These are phyloP conservation scores for Syzygium jambos DNA, from an alignment of 345 rosid genomes.

Conservation along the genomic window DNA sequence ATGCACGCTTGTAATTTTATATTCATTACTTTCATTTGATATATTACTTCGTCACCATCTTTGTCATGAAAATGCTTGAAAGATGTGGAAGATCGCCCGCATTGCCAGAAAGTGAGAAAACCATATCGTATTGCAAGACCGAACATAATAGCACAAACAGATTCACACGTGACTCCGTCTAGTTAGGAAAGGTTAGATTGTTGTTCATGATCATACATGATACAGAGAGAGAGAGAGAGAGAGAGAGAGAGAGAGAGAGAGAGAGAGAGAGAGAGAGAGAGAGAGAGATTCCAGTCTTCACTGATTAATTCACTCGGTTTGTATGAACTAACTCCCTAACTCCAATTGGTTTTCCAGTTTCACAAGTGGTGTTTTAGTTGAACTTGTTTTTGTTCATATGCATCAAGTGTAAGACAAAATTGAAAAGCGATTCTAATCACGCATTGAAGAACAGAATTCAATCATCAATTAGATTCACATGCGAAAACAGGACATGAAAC, in stretches of 20 bases:
- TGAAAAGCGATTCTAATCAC: too few species aligned
- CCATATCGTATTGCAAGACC: neutral
- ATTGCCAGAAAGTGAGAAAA: neutral
- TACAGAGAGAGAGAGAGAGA: too few species aligned
- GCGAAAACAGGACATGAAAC: too few species aligned
- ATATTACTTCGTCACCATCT: neutral
- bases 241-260: too few species aligned
- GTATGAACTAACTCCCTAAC: neutral
- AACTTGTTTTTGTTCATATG: neutral
- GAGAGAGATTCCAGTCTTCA: neutral
- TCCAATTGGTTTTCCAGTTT: neutral
- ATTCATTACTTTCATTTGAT: neutral
- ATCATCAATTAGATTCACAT: too few species aligned
- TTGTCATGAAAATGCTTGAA: neutral
- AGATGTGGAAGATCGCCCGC: neutral
- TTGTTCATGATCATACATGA: neutral
- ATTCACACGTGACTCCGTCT: too few species aligned
- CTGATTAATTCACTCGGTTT: neutral
- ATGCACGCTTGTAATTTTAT: neutral
- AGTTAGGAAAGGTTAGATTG: neutral
- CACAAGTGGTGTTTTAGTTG: neutral
- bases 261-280: too few species aligned
- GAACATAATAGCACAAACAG: too few species aligned
- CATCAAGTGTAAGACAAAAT: neutral
- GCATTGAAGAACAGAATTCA: too few species aligned